Evolutionary conservation across 2,329 filamentous ascomycete genomes (phyloP).

Genomic region (Arthrobotrys iridis): DNA sequence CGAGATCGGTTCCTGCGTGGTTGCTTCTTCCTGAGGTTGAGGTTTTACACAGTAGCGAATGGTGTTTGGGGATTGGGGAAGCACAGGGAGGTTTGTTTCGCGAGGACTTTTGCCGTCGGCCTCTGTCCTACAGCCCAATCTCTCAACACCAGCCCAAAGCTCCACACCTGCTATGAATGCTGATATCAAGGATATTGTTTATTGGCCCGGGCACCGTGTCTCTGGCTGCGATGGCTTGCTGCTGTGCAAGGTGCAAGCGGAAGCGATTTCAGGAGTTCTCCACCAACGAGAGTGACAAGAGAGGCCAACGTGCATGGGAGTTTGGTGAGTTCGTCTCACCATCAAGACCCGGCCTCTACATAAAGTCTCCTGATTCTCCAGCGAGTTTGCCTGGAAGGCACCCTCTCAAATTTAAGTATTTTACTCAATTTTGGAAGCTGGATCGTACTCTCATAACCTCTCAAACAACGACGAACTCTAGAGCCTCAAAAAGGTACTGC

Average conservation of each 20-base stretch:
- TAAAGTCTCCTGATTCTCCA: slow-evolving; percentile 52
- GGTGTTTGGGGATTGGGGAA: slow-evolving; percentile 6
- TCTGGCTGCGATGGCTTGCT: slow-evolving; percentile 10
- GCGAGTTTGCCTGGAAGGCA: slow-evolving; percentile 43
- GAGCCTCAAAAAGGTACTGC: slow-evolving; percentile 7
- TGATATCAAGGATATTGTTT: slow-evolving; percentile 42
- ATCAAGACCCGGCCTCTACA: background rate
- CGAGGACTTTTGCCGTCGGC: slow-evolving; percentile 44
- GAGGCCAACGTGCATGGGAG: slow-evolving; percentile 20
- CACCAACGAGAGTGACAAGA: slow-evolving; percentile 33
- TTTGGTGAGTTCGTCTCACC: slow-evolving; percentile 6
- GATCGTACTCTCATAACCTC: slow-evolving; percentile 11
- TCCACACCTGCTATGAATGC: slow-evolving; percentile 33
- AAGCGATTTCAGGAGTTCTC: slow-evolving; percentile 42
- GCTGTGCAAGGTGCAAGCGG: slow-evolving; percentile 23
- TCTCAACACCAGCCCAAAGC: slow-evolving; percentile 28
- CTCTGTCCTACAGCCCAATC: slow-evolving; percentile 42
- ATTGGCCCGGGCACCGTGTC: slow-evolving; percentile 35
- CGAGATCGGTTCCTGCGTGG: slow-evolving; percentile 49
- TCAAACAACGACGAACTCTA: slow-evolving; percentile 14
- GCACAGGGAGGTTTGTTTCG: slow-evolving; percentile 16
- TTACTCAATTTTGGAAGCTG: slow-evolving; percentile 33
- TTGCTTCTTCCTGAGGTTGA: slow-evolving; percentile 34
- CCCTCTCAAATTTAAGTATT: slow-evolving; percentile 38
- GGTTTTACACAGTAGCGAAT: slow-evolving; percentile 19